Evolutionary conservation across 257 asterid species (phyloP).

Genomic region (Solanum piurae): DNA sequence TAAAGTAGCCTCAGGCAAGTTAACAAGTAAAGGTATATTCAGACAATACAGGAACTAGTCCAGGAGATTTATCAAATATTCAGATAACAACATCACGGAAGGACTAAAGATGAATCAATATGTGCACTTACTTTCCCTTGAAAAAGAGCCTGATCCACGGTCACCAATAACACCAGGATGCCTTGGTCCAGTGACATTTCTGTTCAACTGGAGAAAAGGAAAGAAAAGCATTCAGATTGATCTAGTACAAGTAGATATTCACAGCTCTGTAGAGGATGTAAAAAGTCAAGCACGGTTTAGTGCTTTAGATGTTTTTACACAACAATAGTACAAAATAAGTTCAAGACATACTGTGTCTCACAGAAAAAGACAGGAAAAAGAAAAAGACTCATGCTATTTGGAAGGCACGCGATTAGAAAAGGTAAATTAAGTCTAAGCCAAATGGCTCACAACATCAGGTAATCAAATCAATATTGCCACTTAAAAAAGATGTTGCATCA

Average conservation of each 20-base stretch:
- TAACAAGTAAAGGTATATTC: background rate
- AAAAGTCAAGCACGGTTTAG: background rate
- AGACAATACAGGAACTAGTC: background rate
- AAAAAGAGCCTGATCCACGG: slow-evolving; percentile 95
- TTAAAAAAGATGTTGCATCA: background rate
- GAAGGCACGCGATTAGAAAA: background rate
- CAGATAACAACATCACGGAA: background rate
- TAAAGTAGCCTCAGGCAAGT: background rate
- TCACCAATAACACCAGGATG: slow-evolving; percentile 97
- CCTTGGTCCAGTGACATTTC: slow-evolving; percentile 75
- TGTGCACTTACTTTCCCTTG: slow-evolving; percentile 82
- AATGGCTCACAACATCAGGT: background rate
- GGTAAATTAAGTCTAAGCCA: background rate
- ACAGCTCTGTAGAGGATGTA: background rate
- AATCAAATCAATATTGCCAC: background rate
- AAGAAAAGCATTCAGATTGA: background rate
- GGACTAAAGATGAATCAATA: background rate
- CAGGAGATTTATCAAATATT: background rate
- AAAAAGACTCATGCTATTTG: background rate
- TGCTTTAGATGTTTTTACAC: background rate
- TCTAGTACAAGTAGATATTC: background rate
- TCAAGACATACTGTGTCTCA: background rate
- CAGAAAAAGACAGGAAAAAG: background rate
- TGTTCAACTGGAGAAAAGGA: slow-evolving; percentile 58
- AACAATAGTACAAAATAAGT: background rate